These are phyloP conservation scores for Liriodendron chinense DNA, from an alignment of 164 flowering plant species.

Conservation along the genomic window DNA sequence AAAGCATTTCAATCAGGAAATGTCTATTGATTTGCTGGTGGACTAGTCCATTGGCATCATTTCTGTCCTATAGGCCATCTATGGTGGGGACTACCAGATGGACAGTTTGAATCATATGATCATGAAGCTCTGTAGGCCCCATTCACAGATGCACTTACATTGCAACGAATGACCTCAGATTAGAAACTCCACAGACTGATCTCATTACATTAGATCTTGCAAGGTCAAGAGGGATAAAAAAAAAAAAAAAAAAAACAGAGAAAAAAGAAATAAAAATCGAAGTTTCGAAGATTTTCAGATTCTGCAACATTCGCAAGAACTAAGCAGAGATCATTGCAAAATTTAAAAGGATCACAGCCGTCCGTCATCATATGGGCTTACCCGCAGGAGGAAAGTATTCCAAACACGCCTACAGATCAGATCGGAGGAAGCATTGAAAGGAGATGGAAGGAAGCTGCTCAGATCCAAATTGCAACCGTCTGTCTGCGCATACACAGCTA, in stretches of 20 bases:
- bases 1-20: no score
- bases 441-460: conserved; percentile 12
- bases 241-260: neutral
- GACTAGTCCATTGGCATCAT: no score
- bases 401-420: conserved; percentile 15
- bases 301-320: neutral
- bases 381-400: conserved; percentile 15
- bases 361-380: neutral
- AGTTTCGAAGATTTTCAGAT: neutral
- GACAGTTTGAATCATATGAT: no score
- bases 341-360: neutral
- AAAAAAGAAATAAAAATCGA: neutral
- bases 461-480: conserved; percentile 10
- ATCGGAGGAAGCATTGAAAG: conserved; percentile 6
- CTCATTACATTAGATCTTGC: neutral
- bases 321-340: neutral
- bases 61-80: no score
- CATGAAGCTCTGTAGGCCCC: no score
- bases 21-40: no score
- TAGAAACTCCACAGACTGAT: no score
- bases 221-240: neutral
- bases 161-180: no score
- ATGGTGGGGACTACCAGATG: no score
- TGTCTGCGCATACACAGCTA: conserved; percentile 7
- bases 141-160: no score